These are phyloP conservation scores for Fraxinus cuspidata DNA, from an alignment of 257 asterid species.

Conservation along the genomic window DNA sequence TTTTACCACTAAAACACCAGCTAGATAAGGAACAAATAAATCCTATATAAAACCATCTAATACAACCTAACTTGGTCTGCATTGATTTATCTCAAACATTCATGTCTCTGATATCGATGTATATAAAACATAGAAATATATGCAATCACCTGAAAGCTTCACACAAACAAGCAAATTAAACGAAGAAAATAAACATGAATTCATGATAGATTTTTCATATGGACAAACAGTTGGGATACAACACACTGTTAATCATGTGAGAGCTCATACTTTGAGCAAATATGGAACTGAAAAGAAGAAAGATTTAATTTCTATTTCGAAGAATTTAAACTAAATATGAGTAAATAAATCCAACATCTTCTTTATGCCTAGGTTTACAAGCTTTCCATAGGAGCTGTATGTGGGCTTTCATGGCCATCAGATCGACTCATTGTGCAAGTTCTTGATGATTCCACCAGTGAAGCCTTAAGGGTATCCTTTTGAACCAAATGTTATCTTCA, in stretches of 20 bases:
- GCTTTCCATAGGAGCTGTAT: conserved; percentile 27
- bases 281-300: background rate
- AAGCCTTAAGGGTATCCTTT: conserved; percentile 18
- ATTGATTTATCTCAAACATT: background rate
- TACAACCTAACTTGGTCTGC: background rate
- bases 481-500: conserved; percentile 13
- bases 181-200: background rate
- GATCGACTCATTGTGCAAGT: conserved; percentile 27
- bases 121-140: background rate
- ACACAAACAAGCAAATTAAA: background rate
- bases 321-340: background rate
- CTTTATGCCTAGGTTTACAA: conserved; percentile 14
- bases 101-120: background rate
- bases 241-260: background rate
- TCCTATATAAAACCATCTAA: background rate
- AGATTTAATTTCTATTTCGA: background rate
- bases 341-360: background rate
- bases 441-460: conserved; percentile 26
- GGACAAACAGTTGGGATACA: background rate
- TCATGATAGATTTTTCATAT: background rate
- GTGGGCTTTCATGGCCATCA: conserved; percentile 24
- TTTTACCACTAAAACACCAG: background rate
- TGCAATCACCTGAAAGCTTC: background rate
- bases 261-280: background rate
- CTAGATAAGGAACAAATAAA: background rate